Evolutionary conservation across 352 stramenopile species (phyloP).

Genomic region (Globisporangium spiculum): DNA sequence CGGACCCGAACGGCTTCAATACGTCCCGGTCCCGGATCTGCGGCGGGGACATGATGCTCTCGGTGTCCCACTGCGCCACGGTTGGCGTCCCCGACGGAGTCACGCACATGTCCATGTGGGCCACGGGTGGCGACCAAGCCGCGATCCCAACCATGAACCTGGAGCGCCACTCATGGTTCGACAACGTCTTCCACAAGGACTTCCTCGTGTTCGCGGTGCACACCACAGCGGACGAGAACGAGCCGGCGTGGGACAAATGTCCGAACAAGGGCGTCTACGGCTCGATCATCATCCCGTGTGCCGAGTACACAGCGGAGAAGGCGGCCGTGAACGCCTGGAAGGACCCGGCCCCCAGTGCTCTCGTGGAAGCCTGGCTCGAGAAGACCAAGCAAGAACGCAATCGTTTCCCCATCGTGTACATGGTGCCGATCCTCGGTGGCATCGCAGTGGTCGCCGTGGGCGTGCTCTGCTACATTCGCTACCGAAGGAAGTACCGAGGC

Average conservation of each 20-base stretch:
- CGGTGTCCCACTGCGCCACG: conserved; percentile 26
- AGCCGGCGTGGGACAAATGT: conserved; percentile 27
- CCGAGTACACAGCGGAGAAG: conserved; percentile 14
- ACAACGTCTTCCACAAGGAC: conserved; percentile 5
- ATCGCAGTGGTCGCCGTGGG: neutral
- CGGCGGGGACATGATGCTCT: conserved; percentile 36
- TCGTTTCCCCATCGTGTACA: conserved; percentile 1
- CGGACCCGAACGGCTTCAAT: conserved; percentile 16
- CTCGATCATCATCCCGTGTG: conserved; percentile 35
- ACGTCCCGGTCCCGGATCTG: conserved; percentile 22
- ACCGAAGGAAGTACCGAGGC: conserved; percentile 14
- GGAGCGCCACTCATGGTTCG: conserved; percentile 20
- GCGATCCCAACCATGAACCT: conserved; percentile 14
- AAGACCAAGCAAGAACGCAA: neutral
- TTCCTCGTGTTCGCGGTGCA: conserved; percentile 21
- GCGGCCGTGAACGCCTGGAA: conserved; percentile 15
- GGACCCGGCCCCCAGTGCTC: conserved; percentile 5
- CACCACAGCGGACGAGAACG: conserved; percentile 16
- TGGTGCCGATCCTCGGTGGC: conserved; percentile 7
- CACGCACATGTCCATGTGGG: conserved; percentile 28
- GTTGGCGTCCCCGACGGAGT: conserved; percentile 11
- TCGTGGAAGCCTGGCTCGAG: conserved; percentile 28
- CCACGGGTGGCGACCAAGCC: conserved; percentile 22
- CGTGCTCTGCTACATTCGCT: neutral
- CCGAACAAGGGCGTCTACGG: conserved; percentile 21